Conservation (phyloP, 306 rosid genomes). For the Albizia julibrissin region DNA sequence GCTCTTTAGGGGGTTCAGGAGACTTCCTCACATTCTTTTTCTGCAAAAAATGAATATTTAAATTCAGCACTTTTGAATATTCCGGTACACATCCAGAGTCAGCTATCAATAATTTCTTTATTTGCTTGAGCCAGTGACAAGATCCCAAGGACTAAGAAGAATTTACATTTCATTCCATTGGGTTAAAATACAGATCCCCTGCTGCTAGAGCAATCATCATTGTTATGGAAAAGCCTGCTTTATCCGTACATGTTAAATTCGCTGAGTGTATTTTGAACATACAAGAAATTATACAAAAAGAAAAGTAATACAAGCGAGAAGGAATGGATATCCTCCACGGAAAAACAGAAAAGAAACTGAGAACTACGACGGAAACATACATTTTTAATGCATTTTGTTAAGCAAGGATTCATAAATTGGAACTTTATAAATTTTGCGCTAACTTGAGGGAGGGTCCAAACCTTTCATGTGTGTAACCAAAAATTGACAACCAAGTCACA, state of each 20-base stretch:
- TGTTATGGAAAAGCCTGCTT: constrained; percentile 12
- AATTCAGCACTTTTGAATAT: constrained; percentile 19
- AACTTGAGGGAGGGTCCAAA: constrained; percentile 15
- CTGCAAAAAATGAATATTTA: constrained; percentile 30
- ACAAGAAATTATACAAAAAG: background rate
- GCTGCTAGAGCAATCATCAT: constrained; percentile 5
- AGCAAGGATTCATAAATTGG: constrained; percentile 2
- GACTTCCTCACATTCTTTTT: background rate
- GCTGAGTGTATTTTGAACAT: background rate
- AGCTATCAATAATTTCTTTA: background rate
- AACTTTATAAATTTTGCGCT: constrained; percentile 14
- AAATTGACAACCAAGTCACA: background rate
- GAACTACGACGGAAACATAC: constrained; percentile 1
- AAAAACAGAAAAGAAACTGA: constrained; percentile 3
- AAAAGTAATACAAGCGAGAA: background rate
- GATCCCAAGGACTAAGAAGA: background rate
- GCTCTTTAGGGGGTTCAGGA: background rate
- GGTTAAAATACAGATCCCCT: background rate
- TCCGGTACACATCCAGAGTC: background rate
- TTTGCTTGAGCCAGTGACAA: background rate
- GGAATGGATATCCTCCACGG: background rate
- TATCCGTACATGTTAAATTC: constrained; percentile 14
- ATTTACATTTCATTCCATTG: background rate
- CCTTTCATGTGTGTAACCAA: background rate
- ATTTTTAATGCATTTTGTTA: background rate